Conservation (phyloP, 345 rosid genomes). For the Gossypium rotundifolium region DNA sequence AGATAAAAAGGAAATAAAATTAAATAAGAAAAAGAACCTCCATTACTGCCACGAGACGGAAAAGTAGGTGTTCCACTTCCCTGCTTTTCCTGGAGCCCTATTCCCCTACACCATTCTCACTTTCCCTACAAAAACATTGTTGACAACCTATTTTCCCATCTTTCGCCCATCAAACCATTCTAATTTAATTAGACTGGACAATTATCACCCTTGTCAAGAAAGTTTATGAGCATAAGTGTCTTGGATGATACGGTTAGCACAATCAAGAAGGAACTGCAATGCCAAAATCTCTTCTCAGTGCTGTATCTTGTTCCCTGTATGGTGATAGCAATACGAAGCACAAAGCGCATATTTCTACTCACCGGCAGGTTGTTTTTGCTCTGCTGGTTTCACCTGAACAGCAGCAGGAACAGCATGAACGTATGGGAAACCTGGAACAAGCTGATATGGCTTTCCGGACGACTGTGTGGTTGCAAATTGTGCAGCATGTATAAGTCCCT, state of each 20-base stretch:
- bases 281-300: not conserved
- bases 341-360: constrained; percentile 36
- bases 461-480: constrained; percentile 45
- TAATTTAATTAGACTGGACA: constrained; percentile 18
- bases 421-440: constrained; percentile 52
- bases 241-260: constrained; percentile 19
- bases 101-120: not conserved
- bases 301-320: not conserved
- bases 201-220: constrained; percentile 20
- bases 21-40: constrained; percentile 1
- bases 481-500: constrained; percentile 36
- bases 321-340: constrained; percentile 13
- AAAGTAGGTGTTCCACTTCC: not conserved
- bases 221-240: constrained; percentile 28
- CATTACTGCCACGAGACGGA: constrained; percentile 6
- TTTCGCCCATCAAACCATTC: constrained; percentile 25
- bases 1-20: not conserved
- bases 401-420: constrained; percentile 48
- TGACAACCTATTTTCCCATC: not conserved
- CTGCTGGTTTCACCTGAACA: constrained; percentile 77
- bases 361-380: constrained; percentile 85
- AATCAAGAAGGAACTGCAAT: constrained; percentile 9
- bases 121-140: constrained; percentile 10
- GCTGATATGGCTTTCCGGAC: constrained; percentile 56
- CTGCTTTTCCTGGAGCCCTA: not conserved